Base-by-base conservation (phyloP, 352 stramenopile genomes). In the Globisporangium nodosum region DNA sequence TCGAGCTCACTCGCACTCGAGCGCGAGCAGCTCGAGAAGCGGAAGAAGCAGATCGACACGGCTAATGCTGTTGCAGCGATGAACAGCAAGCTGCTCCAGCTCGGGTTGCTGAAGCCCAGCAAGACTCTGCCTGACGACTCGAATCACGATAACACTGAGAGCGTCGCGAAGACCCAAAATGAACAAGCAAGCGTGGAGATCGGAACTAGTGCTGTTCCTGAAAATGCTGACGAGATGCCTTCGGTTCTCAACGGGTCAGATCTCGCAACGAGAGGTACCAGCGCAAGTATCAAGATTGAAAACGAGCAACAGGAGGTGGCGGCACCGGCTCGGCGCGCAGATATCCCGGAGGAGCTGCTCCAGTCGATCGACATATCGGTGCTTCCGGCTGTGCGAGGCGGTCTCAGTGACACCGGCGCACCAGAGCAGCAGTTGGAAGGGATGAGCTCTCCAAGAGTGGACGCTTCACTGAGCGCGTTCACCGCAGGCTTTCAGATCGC, bases 41-140 rank as follows among this genome's bases (percentile, higher is more conserved):
- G 78, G 2, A 80, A 81, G 43, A 90, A 85, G 46, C 83, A 92
- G 52, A 54, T 81, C 5, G 76, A 91, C 27, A 93, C 84, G 16
- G 84, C 70, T 9, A 86, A 90, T 58, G 84, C 84, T 2, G 81
- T 93, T 3, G 76, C 74, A 2, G 70, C 75, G 16, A 93, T 93
- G 84, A 90, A 91, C 61, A 76, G 60, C 2, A 78, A 73, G 30
- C 56, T 93, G 11, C 76, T 68, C 30, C 76, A 88, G 49, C 54
- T 93, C 5, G 84, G 84, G 0, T 42, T 93, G 27, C 56, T 91
- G 8, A 74, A 74, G 2, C 62, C 50, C 37, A 60, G 35, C 33
- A 55, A 20, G 31, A 30, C 18, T 27, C 11, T 18, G 45, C n/a
- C 3, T 6, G 60, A 37, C 21, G 48, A 39, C 16, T 16, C 40